A percentile compares a stretch with the other conserved stretches of the same genome.
phyloP scores from a whole-genome alignment of 108 stramenopile species.

The Cyclotella cryptica region DNA sequence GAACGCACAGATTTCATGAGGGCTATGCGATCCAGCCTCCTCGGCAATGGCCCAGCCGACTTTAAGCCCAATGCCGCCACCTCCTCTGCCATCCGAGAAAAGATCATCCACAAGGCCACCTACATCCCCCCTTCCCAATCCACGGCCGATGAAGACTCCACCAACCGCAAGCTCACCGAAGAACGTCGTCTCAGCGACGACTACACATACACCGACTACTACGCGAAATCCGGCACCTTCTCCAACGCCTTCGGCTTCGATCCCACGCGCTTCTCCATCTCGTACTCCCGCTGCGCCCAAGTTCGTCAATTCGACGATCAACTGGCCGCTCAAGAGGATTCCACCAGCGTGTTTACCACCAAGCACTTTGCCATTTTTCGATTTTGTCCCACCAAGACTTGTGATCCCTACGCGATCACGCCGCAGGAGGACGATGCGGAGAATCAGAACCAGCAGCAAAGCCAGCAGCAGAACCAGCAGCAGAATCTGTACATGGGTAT shows the following conservation, averaged over 20 bases:
- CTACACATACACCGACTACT: slow-evolving; percentile 2
- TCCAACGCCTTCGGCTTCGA: slow-evolving; percentile 48
- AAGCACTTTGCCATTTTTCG: slow-evolving; percentile 84
- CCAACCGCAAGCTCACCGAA: background rate
- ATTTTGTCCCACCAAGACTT: slow-evolving; percentile 72
- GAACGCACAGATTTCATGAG: background rate
- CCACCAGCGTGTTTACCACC: slow-evolving; percentile 56
- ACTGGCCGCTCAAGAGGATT: slow-evolving; percentile 46
- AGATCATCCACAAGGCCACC: slow-evolving; percentile 16
- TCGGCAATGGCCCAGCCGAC: background rate
- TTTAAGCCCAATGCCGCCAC: slow-evolving; percentile 1
- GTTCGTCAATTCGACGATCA: slow-evolving; percentile 46
- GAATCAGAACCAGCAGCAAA: background rate
- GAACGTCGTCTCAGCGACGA: slow-evolving; percentile 6
- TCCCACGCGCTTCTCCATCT: slow-evolving; percentile 69
- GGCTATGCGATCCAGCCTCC: background rate
- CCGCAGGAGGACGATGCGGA: background rate
- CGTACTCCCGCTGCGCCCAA: slow-evolving; percentile 77
- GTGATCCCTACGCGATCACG: slow-evolving; percentile 38
- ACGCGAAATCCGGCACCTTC: slow-evolving; percentile 6
- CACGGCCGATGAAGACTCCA: background rate
- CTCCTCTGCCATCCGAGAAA: slow-evolving; percentile 3
- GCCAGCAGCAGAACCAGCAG: background rate
- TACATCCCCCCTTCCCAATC: background rate
- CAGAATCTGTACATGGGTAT: background rate